A percentile compares a stretch with the other conserved stretches of the same genome.
These are phyloP conservation scores for Aspergillus puulaauensis DNA, from an alignment of 2,329 filamentous ascomycete species.

Conservation along the genomic window DNA sequence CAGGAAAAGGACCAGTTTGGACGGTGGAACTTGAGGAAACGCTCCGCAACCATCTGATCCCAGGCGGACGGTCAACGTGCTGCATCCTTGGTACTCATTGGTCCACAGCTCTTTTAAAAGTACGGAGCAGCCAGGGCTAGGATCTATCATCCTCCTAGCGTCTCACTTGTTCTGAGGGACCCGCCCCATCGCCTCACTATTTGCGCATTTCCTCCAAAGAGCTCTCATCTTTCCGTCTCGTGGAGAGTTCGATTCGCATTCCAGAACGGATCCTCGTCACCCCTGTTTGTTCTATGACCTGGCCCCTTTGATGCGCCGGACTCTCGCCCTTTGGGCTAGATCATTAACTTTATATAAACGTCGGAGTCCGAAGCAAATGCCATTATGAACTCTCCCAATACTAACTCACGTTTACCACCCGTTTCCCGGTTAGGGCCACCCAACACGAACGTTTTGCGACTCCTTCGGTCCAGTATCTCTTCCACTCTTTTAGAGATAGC, in stretches of 20 bases:
- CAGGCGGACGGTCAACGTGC: slow-evolving; percentile 22
- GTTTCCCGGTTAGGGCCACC: slow-evolving; percentile 6
- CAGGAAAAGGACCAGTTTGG: slow-evolving; percentile 6
- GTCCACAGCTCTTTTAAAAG: slow-evolving; percentile 9
- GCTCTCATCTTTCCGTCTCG: slow-evolving; percentile 18
- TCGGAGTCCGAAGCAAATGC: slow-evolving; percentile 1
- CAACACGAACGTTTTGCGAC: slow-evolving; percentile 11
- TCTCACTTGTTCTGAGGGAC: slow-evolving; percentile 12
- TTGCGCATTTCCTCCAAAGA: slow-evolving; percentile 20
- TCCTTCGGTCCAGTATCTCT: slow-evolving; percentile 22
- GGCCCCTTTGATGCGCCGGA: slow-evolving; percentile 12
- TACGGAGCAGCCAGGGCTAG: slow-evolving; percentile 9
- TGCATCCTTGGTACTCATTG: slow-evolving; percentile 17
- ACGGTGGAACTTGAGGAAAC: slow-evolving; percentile 19
- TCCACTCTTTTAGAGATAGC: slow-evolving; percentile 19
- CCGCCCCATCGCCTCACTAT: slow-evolving; percentile 23
- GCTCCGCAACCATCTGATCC: slow-evolving; percentile 12
- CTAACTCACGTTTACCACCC: slow-evolving; percentile 5
- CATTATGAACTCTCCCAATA: slow-evolving; percentile 17
- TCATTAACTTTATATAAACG: slow-evolving; percentile 18
- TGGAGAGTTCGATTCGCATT: slow-evolving; percentile 21
- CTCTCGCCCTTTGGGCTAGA: slow-evolving; percentile 8
- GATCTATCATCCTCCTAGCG: slow-evolving; percentile 9
- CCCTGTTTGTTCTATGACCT: slow-evolving; percentile 11
- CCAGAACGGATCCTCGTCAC: slow-evolving; percentile 21